Percentiles rank a stretch among this genome's conserved stretches.
Evolutionary conservation across 2,329 filamentous ascomycete species (phyloP).

Genomic region (Penicillium sp.): DNA sequence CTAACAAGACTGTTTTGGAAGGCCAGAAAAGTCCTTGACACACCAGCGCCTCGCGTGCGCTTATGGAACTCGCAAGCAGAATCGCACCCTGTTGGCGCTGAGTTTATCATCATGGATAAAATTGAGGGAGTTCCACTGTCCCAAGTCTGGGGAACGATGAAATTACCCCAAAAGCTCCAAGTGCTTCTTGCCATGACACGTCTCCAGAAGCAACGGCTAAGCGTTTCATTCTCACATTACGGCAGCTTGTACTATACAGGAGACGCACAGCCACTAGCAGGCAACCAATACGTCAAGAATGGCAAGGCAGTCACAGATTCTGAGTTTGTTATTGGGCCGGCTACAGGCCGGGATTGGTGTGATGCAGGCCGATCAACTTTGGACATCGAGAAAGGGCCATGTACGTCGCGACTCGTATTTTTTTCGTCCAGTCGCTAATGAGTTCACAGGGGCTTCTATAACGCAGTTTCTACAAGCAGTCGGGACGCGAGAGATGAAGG

Average conservation of each 20-base stretch:
- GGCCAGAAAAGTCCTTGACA: constrained; percentile 25
- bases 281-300: constrained; percentile 25
- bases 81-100: constrained; percentile 22
- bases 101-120: constrained; percentile 30
- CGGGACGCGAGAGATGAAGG: constrained; percentile 25
- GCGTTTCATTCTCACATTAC: constrained; percentile 33
- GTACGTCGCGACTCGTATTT: constrained; percentile 20
- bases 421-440: constrained; percentile 15
- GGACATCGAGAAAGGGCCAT: constrained; percentile 30
- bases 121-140: constrained; percentile 23
- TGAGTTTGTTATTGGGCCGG: constrained; percentile 30
- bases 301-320: constrained; percentile 20
- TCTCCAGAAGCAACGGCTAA: constrained; percentile 30
- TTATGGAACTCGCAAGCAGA: constrained; percentile 25
- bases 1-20: constrained; percentile 2
- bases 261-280: constrained; percentile 23
- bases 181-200: constrained; percentile 30
- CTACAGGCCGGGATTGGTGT: constrained; percentile 30
- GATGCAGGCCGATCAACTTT: constrained; percentile 27
- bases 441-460: constrained; percentile 26
- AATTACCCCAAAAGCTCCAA: constrained; percentile 25
- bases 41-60: constrained; percentile 22
- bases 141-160: constrained; percentile 27
- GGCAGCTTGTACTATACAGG: constrained; percentile 29
- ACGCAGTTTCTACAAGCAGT: constrained; percentile 29